Conservation (phyloP, 1,284 basidiomycete genomes). For the Takashimella tepidaria region DNA sequence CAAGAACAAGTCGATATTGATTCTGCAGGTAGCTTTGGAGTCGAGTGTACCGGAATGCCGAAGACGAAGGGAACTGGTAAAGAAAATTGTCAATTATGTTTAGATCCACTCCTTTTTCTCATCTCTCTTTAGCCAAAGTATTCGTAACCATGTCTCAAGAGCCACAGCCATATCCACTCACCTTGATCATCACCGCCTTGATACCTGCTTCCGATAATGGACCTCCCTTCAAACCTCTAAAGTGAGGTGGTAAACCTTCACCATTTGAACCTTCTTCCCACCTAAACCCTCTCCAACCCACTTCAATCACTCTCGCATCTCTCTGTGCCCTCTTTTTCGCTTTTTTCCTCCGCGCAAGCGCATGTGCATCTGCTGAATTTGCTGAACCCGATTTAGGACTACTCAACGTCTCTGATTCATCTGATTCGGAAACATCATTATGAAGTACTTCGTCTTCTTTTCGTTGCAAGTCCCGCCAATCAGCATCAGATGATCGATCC, state of each 20-base stretch:
- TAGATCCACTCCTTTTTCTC: too few relatives aligned
- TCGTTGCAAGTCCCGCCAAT: constrained; percentile 70
- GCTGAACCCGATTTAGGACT: background rate
- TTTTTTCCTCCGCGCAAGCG: constrained; percentile 21
- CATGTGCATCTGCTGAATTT: constrained; percentile 20
- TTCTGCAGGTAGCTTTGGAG: constrained; percentile 52
- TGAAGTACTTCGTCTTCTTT: constrained; percentile 55
- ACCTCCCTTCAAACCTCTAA: constrained; percentile 58
- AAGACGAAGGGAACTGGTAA: constrained; percentile 51
- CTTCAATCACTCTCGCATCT: constrained; percentile 22
- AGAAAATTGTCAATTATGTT: constrained; percentile 7
- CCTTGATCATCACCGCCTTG: constrained; percentile 80
- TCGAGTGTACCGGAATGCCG: constrained; percentile 51
- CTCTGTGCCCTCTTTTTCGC: constrained; percentile 16
- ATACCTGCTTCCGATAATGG: constrained; percentile 71
- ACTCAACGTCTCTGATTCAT: background rate
- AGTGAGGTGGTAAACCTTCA: constrained; percentile 39
- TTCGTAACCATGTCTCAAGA: too few relatives aligned
- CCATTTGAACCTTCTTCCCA: constrained; percentile 41
- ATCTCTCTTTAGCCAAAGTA: too few relatives aligned
- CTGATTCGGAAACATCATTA: background rate
- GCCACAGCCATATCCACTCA: constrained; percentile 52
- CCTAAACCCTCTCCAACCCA: constrained; percentile 44
- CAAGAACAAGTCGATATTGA: constrained; percentile 48
- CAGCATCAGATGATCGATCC: constrained; percentile 82